Evolutionary conservation across 306 rosid species (phyloP), one percentile per base, ranked within the genome.

Genomic region (Myrica gale): DNA sequence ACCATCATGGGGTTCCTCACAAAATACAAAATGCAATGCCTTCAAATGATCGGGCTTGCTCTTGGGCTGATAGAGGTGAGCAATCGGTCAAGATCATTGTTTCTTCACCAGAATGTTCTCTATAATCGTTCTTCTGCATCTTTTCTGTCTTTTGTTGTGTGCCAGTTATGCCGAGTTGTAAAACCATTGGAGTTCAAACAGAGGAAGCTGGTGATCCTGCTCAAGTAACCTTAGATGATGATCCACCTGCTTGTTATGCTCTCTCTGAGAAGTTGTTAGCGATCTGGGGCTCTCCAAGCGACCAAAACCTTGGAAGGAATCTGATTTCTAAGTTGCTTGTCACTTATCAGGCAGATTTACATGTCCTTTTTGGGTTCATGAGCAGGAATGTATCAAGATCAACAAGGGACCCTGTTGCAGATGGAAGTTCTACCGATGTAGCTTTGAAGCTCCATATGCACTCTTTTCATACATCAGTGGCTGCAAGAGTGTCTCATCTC

Each of bases 201-300:
- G 87, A 84, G 48, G 76, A 62, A 19, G 77, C 44, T 68, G 79
- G 41, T 72, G 73, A 77, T 78, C 81, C 81, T 81, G 76, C 82
- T 65, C 80, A 78, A 83, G 82, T 19, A 80, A 75, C 43, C 45
- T 69, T 42, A 47, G 32, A 66, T 44, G 85, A 74, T 44, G 86
- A 84, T 45, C 74, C 74, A 52, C 84, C 73, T 75, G 78, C 89
- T 75, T 75, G 73, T 84, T 82, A 48, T 55, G 85, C 88, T 44
- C 90, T 91, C 79, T 82, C 96, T 73, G 86, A 88, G 87, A 90
- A 89, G 85, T 87, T 94, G 87, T 74, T 79, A 74, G 81, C 84
- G 12, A 80, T 92, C 56, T 90, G 97, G 95, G 90, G 82, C 74
- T 79, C 88, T 51, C 82, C 88, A 52, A 76, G 69, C 71, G 84